Evolutionary conservation across 2,329 filamentous ascomycete genomes (phyloP), one percentile per base, ranked within the genome.

Genomic region (Camptophora hylomeconis): DNA sequence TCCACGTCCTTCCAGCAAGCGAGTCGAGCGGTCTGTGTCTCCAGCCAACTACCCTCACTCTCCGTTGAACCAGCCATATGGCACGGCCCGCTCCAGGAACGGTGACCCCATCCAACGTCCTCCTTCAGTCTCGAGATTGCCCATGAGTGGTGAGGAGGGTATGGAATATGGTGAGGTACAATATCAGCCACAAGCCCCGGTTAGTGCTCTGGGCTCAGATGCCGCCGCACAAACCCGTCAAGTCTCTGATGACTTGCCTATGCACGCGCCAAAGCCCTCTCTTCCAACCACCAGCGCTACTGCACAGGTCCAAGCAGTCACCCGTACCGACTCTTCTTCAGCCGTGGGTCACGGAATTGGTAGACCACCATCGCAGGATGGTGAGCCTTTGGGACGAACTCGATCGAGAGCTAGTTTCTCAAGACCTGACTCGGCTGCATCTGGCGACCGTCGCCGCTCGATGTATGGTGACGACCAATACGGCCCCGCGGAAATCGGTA

Each of bases 401-500:
- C 72, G 71, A 52, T 72, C 77, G 40, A 72, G 73, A 41, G 62
- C 68, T 17, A 81, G 72, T 48, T 59, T 60, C 40, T 63, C 65
- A 12, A 60, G 58, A n/a, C 53, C 60, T 3, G 61, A 52, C 18
- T 57, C 60, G 2, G 52, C 52, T 15, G 52, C 56, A 4, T 61
- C 58, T 12, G 35, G 26, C 17, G 58, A 63, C 24, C 60, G 65
- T 32, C 67, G 69, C 31, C 69, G 69, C 5, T 56, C 54, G 24
- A 74, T 72, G 8, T 50, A 67, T 16, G 61, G 75, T 39, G 49
- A 57, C 21, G 78, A 78, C 11, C 80, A 87, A 24, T 75, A 84
- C 31, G 87, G 86, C 13, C 93, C 94, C 45, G 86, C 86, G 2
- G 81, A 92, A 50, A 89, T 94, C 42, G 87, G 87, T 26, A 73